Evolutionary conservation across 345 rosid species (phyloP), one percentile per base, ranked within the genome.

Genomic region (Populus simonii): DNA sequence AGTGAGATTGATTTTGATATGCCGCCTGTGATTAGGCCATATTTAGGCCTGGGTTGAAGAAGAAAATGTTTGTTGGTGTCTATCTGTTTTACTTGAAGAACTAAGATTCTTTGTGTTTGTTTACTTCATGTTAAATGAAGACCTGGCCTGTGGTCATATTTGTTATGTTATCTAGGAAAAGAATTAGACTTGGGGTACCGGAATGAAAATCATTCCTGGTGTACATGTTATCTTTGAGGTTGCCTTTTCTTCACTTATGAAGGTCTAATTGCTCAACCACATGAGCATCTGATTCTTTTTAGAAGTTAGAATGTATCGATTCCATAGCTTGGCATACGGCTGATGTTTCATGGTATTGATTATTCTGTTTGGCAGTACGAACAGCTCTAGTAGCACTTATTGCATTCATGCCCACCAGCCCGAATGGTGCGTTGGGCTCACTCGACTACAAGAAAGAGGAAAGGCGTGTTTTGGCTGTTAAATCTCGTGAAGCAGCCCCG

Each of bases 371-470:
- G 83, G 81, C 91, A 96, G 99, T 96, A 75, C 87, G 98, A 78
- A 96, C 97, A 75, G 99, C 99, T 35, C 84, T 96, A 53, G 95
- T 93, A 72, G 97, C 98, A 23, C 89, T 93, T 53, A 92, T 95
- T 82, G 99, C 99, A 2, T 95, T 95, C 85, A 95, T 95, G 99
- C 99, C 99, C 8, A 96, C 96, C 73, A 88, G 77, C 74, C 97
- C 99, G 74, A 92, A 87, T 77, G 98, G 98, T 82, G 99, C 98
- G 31, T 80, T 96, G 79, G 99, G 98, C 51, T 93, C 99, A 2
- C 88, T 93, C 59, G 99, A 96, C 87, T 92, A 91, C 80, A 91
- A 91, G 80, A 91, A 93, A 84, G 97, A 92, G 79, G 99, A 96
- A 83, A 87, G 95, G 74, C 94, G 73, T 71, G 73, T 82, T n/a